These are phyloP conservation scores for Hortiboletus flavorubellus DNA, from an alignment of 768 basidiomycete species.

Conservation along the genomic window DNA sequence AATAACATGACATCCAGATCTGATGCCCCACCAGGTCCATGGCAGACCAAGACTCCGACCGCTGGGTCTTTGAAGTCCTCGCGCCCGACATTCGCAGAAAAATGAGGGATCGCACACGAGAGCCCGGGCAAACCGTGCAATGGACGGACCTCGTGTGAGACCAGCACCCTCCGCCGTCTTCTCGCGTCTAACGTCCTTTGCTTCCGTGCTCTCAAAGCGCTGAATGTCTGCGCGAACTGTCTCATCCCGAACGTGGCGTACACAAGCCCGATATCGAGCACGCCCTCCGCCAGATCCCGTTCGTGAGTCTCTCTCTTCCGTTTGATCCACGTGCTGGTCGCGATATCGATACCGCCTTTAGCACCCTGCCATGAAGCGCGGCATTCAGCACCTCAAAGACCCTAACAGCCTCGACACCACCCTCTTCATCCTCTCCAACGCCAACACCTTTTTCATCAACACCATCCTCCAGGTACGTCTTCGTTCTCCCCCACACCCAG, in stretches of 20 bases:
- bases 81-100: conserved; percentile 80
- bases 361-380: conserved; percentile 97
- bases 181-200: neutral
- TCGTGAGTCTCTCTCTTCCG: conserved; percentile 49
- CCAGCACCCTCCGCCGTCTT: neutral
- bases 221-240: conserved; percentile 64
- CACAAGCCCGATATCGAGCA: conserved; percentile 73
- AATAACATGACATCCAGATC: neutral
- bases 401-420: conserved; percentile 57
- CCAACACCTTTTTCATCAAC: conserved; percentile 39
- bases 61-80: conserved; percentile 89
- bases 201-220: conserved; percentile 39
- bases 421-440: conserved; percentile 87
- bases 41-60: conserved; percentile 94
- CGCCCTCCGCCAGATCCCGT: conserved; percentile 79
- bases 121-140: conserved; percentile 43
- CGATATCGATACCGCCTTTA: conserved; percentile 27
- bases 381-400: conserved; percentile 72
- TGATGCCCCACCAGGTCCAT: conserved; percentile 58
- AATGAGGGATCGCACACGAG: conserved; percentile 46
- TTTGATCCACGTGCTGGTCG: no score
- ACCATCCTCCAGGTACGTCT: conserved; percentile 75
- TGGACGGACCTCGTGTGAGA: conserved; percentile 96
- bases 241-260: conserved; percentile 54
- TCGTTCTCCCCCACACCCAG: neutral